Evolutionary conservation across 106 monocot species (phyloP).

Genomic region (Posidonia australis): DNA sequence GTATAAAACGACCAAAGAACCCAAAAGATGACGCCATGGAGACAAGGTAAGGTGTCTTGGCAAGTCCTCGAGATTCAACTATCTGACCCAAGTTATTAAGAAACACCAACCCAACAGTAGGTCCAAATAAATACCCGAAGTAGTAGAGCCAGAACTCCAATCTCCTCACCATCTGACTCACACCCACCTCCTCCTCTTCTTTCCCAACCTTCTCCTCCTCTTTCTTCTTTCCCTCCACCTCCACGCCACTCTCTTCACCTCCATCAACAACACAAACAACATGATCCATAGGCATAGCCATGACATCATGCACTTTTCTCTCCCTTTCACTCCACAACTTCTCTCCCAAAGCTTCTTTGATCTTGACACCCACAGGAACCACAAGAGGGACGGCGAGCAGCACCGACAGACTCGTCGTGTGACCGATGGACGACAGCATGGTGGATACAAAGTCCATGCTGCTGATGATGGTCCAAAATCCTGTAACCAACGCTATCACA

Average conservation of each 20-base stretch:
- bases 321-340: conserved; percentile 16
- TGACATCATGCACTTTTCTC: no score
- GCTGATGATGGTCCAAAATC: conserved; percentile 34
- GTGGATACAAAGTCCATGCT: conserved; percentile 32
- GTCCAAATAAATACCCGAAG: conserved; percentile 61
- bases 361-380: conserved; percentile 21
- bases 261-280: no score
- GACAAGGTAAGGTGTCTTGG: conserved; percentile 41
- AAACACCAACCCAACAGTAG: conserved; percentile 60
- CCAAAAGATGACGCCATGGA: conserved; percentile 56
- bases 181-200: conserved; percentile 21
- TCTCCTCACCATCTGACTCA: conserved; percentile 22
- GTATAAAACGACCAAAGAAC: conserved; percentile 67
- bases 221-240: background rate
- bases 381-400: conserved; percentile 24
- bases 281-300: no score
- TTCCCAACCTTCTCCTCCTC: background rate
- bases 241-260: background rate
- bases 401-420: conserved; percentile 29
- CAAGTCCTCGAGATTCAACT: conserved; percentile 52
- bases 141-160: conserved; percentile 80
- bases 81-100: conserved; percentile 88
- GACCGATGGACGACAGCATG: conserved; percentile 22
- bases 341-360: conserved; percentile 17
- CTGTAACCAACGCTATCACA: conserved; percentile 38